Conservation (phyloP, 1,284 basidiomycete genomes). For the Papiliotrema terrestris region DNA sequence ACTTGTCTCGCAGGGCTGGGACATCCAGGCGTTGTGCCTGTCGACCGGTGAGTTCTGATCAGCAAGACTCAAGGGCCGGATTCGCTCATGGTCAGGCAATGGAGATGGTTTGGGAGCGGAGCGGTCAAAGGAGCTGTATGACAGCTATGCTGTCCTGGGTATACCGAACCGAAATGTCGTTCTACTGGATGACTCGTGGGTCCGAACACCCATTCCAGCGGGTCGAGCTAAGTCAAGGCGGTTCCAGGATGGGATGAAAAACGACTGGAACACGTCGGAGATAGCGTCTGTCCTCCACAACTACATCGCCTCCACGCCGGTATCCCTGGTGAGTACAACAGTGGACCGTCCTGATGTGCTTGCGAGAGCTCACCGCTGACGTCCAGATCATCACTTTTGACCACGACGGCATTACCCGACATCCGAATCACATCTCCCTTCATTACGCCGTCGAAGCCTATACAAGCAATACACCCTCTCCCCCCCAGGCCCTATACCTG, state of each 20-base stretch:
- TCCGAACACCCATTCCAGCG: conserved; percentile 17
- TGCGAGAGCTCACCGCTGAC: not conserved
- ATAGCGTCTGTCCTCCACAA: conserved; percentile 1
- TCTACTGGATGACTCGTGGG: conserved; percentile 70
- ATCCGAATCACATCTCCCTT: conserved; percentile 84
- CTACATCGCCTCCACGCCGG: conserved; percentile 56
- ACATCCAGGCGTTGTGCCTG: conserved; percentile 51
- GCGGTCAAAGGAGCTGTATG: conserved; percentile 63
- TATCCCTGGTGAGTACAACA: conserved; percentile 58
- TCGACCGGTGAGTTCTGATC: conserved; percentile 42
- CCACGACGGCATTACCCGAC: conserved; percentile 69
- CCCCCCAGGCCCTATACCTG: conserved; percentile 55
- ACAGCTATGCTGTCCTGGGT: conserved; percentile 69
- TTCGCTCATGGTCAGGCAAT: conserved; percentile 56
- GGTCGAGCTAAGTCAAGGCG: conserved; percentile 47
- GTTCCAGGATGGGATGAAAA: conserved; percentile 69
- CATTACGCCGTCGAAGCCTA: conserved; percentile 52
- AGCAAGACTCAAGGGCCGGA: no score
- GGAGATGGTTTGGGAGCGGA: conserved; percentile 71
- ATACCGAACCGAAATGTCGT: conserved; percentile 58
- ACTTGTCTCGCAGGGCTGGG: conserved; percentile 33
- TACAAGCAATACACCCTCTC: conserved; percentile 55
- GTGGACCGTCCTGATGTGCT: not conserved
- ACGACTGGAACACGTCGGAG: conserved; percentile 8
- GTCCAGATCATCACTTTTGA: conserved; percentile 89